These are phyloP conservation scores for Penicillium pancosmium DNA, from an alignment of 495 filamentous ascomycete genomes.

Conservation along the genomic window DNA sequence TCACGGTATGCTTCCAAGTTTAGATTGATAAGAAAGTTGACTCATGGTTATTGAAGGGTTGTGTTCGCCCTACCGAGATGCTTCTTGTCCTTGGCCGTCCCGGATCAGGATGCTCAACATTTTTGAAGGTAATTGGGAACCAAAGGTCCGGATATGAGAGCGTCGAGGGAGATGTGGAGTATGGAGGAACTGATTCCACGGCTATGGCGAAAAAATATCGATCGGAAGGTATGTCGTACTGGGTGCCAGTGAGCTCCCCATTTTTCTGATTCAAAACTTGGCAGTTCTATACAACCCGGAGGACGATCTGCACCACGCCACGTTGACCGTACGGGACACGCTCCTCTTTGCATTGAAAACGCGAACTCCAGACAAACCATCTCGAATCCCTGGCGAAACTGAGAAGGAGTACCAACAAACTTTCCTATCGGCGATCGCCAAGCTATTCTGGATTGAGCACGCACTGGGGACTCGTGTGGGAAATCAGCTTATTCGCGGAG, in stretches of 20 bases:
- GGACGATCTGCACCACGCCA: slow-evolving; percentile 77
- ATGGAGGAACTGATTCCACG: slow-evolving; percentile 62
- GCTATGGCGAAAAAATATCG: slow-evolving; percentile 66
- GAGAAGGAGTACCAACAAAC: slow-evolving; percentile 64
- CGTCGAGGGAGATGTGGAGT: slow-evolving; percentile 63
- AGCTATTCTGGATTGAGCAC: slow-evolving; percentile 79
- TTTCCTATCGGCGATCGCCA: slow-evolving; percentile 69
- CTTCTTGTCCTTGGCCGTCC: slow-evolving; percentile 72
- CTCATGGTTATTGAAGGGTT: slow-evolving; percentile 32
- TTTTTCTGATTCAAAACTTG: not conserved
- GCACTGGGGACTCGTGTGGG: slow-evolving; percentile 69
- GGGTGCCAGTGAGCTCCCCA: not conserved
- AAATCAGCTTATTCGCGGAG: slow-evolving; percentile 64
- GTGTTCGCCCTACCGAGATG: slow-evolving; percentile 51
- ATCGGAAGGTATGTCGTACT: slow-evolving; percentile 49
- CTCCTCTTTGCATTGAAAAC: slow-evolving; percentile 71
- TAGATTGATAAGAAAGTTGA: not conserved
- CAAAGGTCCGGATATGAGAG: slow-evolving; percentile 65
- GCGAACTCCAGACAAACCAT: slow-evolving; percentile 65
- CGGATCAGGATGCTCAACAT: slow-evolving; percentile 72
- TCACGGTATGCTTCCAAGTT: slow-evolving; percentile 42
- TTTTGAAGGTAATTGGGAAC: slow-evolving; percentile 70
- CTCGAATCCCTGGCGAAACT: slow-evolving; percentile 59
- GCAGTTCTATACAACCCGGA: slow-evolving; percentile 66
- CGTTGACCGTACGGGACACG: slow-evolving; percentile 69